Evolutionary conservation across 2,329 filamentous ascomycete genomes (phyloP).

Genomic region (Lomentospora prolificans): DNA sequence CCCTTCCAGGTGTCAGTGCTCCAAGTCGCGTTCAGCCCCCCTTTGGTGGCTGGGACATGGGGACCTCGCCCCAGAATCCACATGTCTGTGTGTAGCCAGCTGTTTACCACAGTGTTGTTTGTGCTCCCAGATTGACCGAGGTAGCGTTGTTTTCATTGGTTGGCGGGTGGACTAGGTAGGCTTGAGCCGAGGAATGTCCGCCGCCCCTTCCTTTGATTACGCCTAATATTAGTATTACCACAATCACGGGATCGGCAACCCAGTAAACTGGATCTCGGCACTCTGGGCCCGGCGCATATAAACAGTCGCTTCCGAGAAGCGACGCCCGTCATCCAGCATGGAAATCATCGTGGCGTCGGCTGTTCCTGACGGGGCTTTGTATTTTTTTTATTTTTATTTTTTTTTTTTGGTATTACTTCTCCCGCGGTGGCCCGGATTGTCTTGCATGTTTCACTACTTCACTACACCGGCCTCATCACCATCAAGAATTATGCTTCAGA

Average conservation of each 20-base stretch:
- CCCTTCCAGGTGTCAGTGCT: slow-evolving; percentile 22
- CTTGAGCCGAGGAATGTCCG: slow-evolving; percentile 6
- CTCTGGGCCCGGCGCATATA: background rate
- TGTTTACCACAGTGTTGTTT: slow-evolving; percentile 11
- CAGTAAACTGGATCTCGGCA: background rate
- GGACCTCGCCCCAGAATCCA: slow-evolving; percentile 11
- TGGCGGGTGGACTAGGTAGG: slow-evolving; percentile 9
- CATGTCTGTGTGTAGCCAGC: slow-evolving; percentile 16
- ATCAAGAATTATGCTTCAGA: too few relatives aligned
- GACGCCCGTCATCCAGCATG: background rate
- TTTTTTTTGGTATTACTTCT: too few relatives aligned
- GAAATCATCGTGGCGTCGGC: too few relatives aligned
- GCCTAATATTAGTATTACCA: too few relatives aligned
- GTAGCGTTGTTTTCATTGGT: slow-evolving; percentile 14
- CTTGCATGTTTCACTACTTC: too few relatives aligned
- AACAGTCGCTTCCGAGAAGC: background rate
- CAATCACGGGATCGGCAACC: background rate
- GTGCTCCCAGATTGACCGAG: slow-evolving; percentile 10
- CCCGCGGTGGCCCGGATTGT: too few relatives aligned
- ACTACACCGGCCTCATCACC: too few relatives aligned
- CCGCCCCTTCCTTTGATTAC: background rate
- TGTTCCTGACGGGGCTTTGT: too few relatives aligned
- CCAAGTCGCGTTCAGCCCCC: slow-evolving; percentile 26
- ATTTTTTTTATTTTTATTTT: too few relatives aligned
- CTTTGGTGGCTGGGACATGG: slow-evolving; percentile 20